Evolutionary conservation across 164 flowering plant genomes (phyloP).

Genomic region (Vitis amurensis): DNA sequence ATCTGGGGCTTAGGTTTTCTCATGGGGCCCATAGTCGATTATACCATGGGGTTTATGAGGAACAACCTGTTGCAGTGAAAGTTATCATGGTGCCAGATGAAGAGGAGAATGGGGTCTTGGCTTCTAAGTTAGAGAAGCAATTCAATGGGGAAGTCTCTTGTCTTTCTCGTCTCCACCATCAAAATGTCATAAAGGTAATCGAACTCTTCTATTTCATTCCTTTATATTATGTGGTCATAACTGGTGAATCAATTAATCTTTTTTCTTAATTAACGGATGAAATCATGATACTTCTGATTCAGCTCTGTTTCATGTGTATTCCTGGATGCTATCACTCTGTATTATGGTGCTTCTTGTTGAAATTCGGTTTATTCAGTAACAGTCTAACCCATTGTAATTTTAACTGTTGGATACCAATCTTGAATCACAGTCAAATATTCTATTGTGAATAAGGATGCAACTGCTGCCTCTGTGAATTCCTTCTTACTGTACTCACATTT

Average conservation of each 20-base stretch:
- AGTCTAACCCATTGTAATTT: no score
- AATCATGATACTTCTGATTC: no score
- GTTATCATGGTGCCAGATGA: conserved; percentile 74
- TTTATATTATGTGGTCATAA: not conserved
- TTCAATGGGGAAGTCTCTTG: conserved; percentile 69
- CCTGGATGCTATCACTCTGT: no score
- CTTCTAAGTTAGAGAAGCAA: conserved; percentile 66
- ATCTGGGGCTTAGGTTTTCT: conserved; percentile 72
- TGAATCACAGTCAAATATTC: not conserved
- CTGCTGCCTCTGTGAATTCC: no score
- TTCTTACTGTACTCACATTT: not conserved
- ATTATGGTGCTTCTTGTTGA: no score
- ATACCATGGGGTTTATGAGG: conserved; percentile 80
- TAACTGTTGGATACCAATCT: not conserved
- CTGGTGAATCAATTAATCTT: no score
- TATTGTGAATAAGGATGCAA: no score
- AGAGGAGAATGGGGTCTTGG: conserved; percentile 68
- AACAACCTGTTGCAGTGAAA: conserved; percentile 79
- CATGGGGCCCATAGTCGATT: conserved; percentile 84
- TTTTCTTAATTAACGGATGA: no score
- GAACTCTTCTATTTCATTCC: not conserved
- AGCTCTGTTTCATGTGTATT: no score
- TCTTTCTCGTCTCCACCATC: conserved; percentile 71
- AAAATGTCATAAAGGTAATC: conserved; percentile 73
- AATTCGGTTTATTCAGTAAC: not conserved